Evolutionary conservation across 1,284 basidiomycete genomes (phyloP), one percentile per base, ranked within the genome.

Genomic region (Rhodofomes roseus): DNA sequence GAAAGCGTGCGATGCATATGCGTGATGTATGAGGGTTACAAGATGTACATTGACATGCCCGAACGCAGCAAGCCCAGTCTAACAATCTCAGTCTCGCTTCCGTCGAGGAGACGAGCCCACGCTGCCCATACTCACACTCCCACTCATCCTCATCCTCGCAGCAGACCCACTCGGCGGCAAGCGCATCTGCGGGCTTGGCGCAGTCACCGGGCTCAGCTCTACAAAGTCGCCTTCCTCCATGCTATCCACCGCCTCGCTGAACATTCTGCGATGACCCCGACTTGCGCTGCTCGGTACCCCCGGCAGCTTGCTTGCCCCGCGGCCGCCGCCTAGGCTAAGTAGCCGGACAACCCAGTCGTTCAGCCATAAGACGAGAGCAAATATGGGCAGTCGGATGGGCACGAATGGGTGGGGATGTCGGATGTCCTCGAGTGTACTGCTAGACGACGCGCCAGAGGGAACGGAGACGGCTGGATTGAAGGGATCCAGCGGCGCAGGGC

Each of bases 381-480:
- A 92, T 55, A 93, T 78, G 0, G 86, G 90, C 16, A 94, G 70
- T 40, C 91, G 86, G 60, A 92, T 89, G 0, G 92, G 92, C 29
- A 93, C 66, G 66, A 86, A 85, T 4, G 90, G 89, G 25, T 88
- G 87, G 11, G 87, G 86, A 69, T 89, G 83, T 51, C 79, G 80
- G 60, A 83, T 75, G 22, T 67, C 61, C 55, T 78, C 79, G 58
- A 76, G 71, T 53, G 74, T 63, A n/a, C n/a, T n/a, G 60, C 70
- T 70, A 23, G 65, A 51, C 40, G 60, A 59, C 23, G 66, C 52
- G 22, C 71, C 29, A 14, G 43, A n/a, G 8, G 39, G 29, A 18
- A 62, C 1, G 76, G 72, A 5, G 76, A 65, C 12, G 77, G 66
- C 6, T 9, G 89, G 87, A 63, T 84, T 87, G 69, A 88, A 90